Conservation (phyloP, 2,329 filamentous ascomycete species). For the Fusarium sp. region DNA sequence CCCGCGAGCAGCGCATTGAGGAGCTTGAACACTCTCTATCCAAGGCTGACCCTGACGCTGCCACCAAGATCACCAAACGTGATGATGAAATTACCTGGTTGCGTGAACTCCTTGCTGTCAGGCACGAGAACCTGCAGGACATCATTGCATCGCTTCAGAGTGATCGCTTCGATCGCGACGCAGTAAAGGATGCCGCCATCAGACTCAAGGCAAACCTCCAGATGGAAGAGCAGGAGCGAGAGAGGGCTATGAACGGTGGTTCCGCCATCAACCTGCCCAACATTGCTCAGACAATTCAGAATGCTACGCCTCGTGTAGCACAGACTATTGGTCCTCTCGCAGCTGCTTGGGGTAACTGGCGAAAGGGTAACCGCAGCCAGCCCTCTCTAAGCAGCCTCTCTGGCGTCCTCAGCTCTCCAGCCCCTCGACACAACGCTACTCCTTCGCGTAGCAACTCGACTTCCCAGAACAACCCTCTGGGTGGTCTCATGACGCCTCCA, state of each 20-base stretch:
- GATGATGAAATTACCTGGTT: conserved; percentile 97
- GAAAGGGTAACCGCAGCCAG: conserved; percentile 76
- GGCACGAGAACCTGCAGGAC: conserved; percentile 92
- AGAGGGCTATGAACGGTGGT: conserved; percentile 82
- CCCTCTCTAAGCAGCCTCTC: conserved; percentile 65
- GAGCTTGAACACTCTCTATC: conserved; percentile 81
- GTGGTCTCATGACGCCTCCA: conserved; percentile 91
- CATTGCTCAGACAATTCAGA: conserved; percentile 82
- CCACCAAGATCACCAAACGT: conserved; percentile 87
- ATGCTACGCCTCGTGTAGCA: conserved; percentile 85
- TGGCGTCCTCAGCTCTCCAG: conserved; percentile 62
- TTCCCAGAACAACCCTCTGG: conserved; percentile 74
- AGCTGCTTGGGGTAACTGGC: conserved; percentile 98
- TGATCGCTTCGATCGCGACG: conserved; percentile 81
- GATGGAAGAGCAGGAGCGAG: conserved; percentile 97
- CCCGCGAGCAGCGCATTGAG: conserved; percentile 92
- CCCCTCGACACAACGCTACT: conserved; percentile 62
- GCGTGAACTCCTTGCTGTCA: conserved; percentile 90
- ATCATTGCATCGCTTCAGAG: conserved; percentile 85
- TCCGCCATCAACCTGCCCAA: conserved; percentile 79
- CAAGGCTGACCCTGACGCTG: conserved; percentile 81
- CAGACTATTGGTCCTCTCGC: conserved; percentile 82
- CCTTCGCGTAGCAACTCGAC: conserved; percentile 71
- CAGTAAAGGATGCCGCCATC: conserved; percentile 91
- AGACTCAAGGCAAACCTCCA: conserved; percentile 94